Conservation (phyloP, 2,329 filamentous ascomycete genomes). For the Plectosphaerella plurivora region DNA sequence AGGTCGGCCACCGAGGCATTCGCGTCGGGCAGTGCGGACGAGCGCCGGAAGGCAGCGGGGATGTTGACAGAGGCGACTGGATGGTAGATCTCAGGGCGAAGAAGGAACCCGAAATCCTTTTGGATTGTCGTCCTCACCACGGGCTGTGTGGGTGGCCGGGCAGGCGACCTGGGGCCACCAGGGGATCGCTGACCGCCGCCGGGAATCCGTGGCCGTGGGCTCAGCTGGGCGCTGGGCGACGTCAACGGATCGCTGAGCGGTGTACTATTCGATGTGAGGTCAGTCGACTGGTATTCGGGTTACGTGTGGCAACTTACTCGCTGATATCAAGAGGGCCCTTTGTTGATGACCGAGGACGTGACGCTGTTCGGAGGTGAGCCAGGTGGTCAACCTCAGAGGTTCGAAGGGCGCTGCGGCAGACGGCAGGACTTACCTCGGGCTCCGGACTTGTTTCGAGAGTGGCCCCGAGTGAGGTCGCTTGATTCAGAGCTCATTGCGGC, state of each 20-base stretch:
- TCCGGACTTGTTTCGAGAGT: slow-evolving; percentile 31
- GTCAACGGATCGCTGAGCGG: slow-evolving; percentile 13
- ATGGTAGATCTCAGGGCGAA: slow-evolving; percentile 79
- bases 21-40: slow-evolving; percentile 57
- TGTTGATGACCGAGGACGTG: slow-evolving; percentile 65
- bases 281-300: slow-evolving; percentile 4
- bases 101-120: slow-evolving; percentile 76
- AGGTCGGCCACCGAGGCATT: slow-evolving; percentile 65
- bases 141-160: slow-evolving; percentile 26
- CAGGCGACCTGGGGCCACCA: slow-evolving; percentile 15
- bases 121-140: slow-evolving; percentile 29
- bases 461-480: slow-evolving; percentile 15
- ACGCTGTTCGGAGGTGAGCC: slow-evolving; percentile 29
- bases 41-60: slow-evolving; percentile 63
- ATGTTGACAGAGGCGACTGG: slow-evolving; percentile 62
- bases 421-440: slow-evolving; percentile 24
- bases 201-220: slow-evolving; percentile 15
- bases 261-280: slow-evolving; percentile 12
- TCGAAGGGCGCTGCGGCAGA: slow-evolving; percentile 3
- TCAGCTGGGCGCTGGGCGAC: slow-evolving; percentile 5
- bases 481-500: neutral
- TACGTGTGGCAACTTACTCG: slow-evolving; percentile 51
- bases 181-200: slow-evolving; percentile 10
- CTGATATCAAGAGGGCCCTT: slow-evolving; percentile 73
- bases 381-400: no score